Evolutionary conservation across 495 filamentous ascomycete species (phyloP), one percentile per base, ranked within the genome.

Genomic region (Polyplosphaeria fusca): DNA sequence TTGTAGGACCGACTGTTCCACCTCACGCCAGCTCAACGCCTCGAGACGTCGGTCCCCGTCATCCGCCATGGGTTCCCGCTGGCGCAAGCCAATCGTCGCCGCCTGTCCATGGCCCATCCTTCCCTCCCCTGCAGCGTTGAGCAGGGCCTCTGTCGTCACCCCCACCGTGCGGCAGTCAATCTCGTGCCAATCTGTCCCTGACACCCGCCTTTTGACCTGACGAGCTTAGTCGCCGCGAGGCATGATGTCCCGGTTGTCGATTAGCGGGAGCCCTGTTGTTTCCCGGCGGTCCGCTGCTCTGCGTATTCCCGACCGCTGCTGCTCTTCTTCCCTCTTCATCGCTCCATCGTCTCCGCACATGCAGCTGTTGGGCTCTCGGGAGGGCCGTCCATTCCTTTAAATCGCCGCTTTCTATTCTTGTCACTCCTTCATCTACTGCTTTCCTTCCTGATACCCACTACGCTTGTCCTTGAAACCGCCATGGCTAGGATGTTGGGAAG

Each of bases 331-430:
- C 35, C 43, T 39, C 40, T 52, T 52, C 35, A 20, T 55, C 58
- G 61, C 58, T 46, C 57, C 48, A 48, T 50, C 20, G 49, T 56
- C 20, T 43, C 49, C 50, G 56, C 68, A 44, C 62, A 56, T 60
- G 42, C 52, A 49, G 38, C 25, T n/a, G 47, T 52, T 62, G 64
- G 74, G 11, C 64, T 72, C 74, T 78, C 73, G 71, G 74, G 76
- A 77, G 78, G 72, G 73, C 72, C 64, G 70, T 77, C 72, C 75
- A 64, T 69, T 75, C 72, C 40, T 74, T 78, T 69, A 28, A 20
- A 22, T n/a, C 49, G 18, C 45, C 55, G 22, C 22, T 49, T 26
- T 26, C 40, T 40, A 49, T 43, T 62, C 52, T 42, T 26, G 46
- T 26, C 52, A 26, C 43, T 61, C 57, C 52, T 67, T 46, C 30